Percentiles rank a stretch among this genome's conserved stretches.
Evolutionary conservation across 192 early-diverging fungal genomes (phyloP).

Genomic region (Backusella morwellensis): DNA sequence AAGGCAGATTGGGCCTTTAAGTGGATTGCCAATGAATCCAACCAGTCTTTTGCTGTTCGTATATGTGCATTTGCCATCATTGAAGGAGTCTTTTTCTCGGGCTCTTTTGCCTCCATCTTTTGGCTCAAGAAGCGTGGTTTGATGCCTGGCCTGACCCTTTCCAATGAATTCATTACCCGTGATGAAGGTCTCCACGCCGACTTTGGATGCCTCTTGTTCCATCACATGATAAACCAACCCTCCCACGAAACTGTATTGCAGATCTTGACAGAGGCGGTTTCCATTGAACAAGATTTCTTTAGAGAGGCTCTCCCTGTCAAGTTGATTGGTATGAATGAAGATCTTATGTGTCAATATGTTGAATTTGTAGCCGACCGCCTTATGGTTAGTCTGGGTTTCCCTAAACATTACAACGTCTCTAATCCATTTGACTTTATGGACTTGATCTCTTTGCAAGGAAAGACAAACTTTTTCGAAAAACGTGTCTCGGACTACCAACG

Average conservation of each 20-base stretch:
- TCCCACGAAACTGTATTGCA: constrained; percentile 50
- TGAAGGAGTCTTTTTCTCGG: constrained; percentile 97
- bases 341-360: constrained; percentile 92
- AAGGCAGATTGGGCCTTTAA: constrained; percentile 96
- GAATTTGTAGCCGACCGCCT: constrained; percentile 97
- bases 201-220: constrained; percentile 93
- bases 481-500: constrained; percentile 93
- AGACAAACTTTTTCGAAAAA: constrained; percentile 98
- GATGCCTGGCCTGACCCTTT: constrained; percentile 95
- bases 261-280: constrained; percentile 85
- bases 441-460: constrained; percentile 94
- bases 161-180: constrained; percentile 96
- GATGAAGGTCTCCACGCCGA: constrained; percentile 96
- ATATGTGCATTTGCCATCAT: constrained; percentile 94
- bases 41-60: constrained; percentile 81
- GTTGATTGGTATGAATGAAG: constrained; percentile 94
- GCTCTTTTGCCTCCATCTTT: constrained; percentile 95
- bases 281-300: constrained; percentile 91
- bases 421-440: constrained; percentile 99
- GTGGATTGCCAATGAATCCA: constrained; percentile 73
- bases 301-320: constrained; percentile 84
- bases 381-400: constrained; percentile 81
- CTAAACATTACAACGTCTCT: constrained; percentile 77
- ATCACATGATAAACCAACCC: constrained; percentile 74
- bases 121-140: constrained; percentile 99